phyloP scores from a whole-genome alignment of 164 flowering plant species.

The Akebia trifoliata region DNA sequence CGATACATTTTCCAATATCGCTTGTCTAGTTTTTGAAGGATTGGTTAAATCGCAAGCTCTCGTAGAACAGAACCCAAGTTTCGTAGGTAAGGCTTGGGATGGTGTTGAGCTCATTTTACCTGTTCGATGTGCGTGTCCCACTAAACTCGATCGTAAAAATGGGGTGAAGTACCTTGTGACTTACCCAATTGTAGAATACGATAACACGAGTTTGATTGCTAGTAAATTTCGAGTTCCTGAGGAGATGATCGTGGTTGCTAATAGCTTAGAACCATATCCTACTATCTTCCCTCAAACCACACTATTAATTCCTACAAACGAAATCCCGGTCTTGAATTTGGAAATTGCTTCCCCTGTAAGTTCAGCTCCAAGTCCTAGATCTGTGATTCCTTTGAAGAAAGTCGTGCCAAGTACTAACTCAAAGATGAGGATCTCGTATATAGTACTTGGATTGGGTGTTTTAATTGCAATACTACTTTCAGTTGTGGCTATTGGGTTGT shows the following conservation, averaged over 20 bases:
- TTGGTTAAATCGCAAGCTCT: conserved; percentile 28
- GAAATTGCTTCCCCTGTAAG: conserved; percentile 4
- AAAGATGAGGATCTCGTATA: conserved; percentile 6
- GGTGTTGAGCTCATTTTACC: conserved; percentile 28
- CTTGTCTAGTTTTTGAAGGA: conserved; percentile 39
- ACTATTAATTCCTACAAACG: conserved; percentile 30
- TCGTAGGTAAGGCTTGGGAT: background rate
- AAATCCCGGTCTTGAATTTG: conserved; percentile 22
- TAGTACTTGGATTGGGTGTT: conserved; percentile 18
- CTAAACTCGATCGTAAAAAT: background rate
- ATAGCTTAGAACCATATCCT: conserved; percentile 20
- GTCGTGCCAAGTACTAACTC: background rate
- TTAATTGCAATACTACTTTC: conserved; percentile 10
- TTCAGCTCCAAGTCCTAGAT: conserved; percentile 20
- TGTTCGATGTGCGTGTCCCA: conserved; percentile 48
- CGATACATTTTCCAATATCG: conserved; percentile 16
- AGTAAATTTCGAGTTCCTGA: conserved; percentile 24
- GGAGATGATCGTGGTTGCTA: conserved; percentile 26
- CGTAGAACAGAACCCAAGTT: conserved; percentile 19
- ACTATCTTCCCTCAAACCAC: conserved; percentile 38
- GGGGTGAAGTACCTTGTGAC: conserved; percentile 41
- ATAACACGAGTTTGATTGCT: conserved; percentile 18
- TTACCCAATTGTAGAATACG: conserved; percentile 35
- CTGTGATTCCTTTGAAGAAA: conserved; percentile 16
- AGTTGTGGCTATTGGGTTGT: conserved; percentile 12